Evolutionary conservation across 768 basidiomycete species (phyloP), one percentile per base, ranked within the genome.

Genomic region (Leccinum longicurvipes): DNA sequence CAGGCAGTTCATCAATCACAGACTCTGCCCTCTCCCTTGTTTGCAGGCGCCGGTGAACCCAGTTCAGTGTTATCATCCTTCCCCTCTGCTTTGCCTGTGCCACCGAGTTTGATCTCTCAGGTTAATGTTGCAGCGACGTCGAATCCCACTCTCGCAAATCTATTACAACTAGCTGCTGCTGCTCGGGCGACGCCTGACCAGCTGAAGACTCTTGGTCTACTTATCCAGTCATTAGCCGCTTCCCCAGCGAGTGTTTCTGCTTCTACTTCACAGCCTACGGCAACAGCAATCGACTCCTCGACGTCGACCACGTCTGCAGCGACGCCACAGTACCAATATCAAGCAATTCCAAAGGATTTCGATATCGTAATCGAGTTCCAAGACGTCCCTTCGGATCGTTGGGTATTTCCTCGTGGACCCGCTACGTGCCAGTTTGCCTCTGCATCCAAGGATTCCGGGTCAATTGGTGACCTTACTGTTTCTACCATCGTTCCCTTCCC

Each of bases 341-440:
- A 63, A 54, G 23, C 58, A 27, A 65, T 79, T 17, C 65, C 77
- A 31, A 84, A 79, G 63, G 80, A 82, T n/a, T 88, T 84, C 62
- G 89, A 91, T 65, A 65, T 92, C 1, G 81, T 91, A 23, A 64
- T 92, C 50, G 87, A 89, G 63, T 91, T 89, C 60, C 72, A 77
- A 49, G 89, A 91, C 63, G 71, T 73, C 5, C 76, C 82, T 3
- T 73, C 74, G 42, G 86, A 89, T 47, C 79, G 84, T n/a, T 86
- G 82, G 81, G 61, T 87, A 6, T 74, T 91, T 52, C 88, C 89
- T 50, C 81, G 86, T 29, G 82, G 81, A 21, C 74, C 77, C 6
- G 78, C 78, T 8, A 70, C 78, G 28, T 83, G 76, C 57, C 80
- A 86, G 58, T 74, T 78, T 55, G 59, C 56, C 21, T 47, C 72